Evolutionary conservation across 2,329 filamentous ascomycete species (phyloP).

Genomic region (Diatrype stigma): DNA sequence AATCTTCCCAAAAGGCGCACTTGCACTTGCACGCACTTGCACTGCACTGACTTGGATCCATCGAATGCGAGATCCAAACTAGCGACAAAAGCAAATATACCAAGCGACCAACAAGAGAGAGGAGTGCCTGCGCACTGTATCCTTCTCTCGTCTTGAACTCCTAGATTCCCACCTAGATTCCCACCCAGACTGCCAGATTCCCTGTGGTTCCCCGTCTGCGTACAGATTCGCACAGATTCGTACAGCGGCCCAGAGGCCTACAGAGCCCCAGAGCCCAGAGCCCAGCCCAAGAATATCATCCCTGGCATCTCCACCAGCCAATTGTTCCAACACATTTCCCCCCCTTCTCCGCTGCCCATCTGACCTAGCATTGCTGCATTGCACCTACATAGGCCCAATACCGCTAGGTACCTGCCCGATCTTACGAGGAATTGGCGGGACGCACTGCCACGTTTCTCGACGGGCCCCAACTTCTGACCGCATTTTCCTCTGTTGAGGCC

Average conservation of each 20-base stretch:
- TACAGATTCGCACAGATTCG: neutral
- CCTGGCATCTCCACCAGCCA: neutral
- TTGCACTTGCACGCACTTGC: too few relatives aligned
- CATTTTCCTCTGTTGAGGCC: neutral
- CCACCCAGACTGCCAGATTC: too few relatives aligned
- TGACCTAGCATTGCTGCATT: neutral
- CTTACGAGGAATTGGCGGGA: neutral
- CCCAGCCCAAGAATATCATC: neutral
- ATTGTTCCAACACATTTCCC: neutral
- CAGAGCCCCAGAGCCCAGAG: neutral
- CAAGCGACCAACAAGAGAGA: too few relatives aligned
- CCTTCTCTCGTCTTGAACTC: too few relatives aligned
- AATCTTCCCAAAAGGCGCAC: too few relatives aligned
- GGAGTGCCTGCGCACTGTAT: too few relatives aligned
- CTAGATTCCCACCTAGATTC: too few relatives aligned
- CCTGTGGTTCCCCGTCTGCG: too few relatives aligned
- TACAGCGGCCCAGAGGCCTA: neutral
- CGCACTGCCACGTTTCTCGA: constrained; percentile 1
- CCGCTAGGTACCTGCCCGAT: neutral
- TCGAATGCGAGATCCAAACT: too few relatives aligned
- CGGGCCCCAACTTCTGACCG: neutral
- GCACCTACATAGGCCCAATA: too few relatives aligned
- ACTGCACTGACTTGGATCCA: too few relatives aligned
- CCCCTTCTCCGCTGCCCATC: neutral
- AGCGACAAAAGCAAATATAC: too few relatives aligned